These are phyloP conservation scores for Chlamydomonas applanata DNA, from an alignment of 139 green algal species.

Conservation along the genomic window DNA sequence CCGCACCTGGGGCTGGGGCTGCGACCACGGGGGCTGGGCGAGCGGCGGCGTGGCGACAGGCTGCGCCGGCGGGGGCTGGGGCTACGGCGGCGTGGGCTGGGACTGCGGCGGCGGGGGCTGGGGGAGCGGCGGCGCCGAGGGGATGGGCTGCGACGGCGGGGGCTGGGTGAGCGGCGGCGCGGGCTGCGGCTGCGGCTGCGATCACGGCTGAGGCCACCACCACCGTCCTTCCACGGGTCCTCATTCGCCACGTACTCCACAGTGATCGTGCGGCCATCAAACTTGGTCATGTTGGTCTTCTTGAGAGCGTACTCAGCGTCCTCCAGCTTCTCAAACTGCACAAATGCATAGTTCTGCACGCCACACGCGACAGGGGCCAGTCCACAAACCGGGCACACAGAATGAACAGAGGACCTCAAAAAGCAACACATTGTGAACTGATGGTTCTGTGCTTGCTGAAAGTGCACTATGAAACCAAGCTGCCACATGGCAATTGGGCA, in stretches of 20 bases:
- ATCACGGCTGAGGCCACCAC: background rate
- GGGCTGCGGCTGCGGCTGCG: conserved; percentile 15
- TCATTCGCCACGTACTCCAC: conserved; percentile 63
- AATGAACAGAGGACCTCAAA: too few relatives aligned
- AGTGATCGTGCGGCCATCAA: conserved; percentile 59
- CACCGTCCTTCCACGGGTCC: conserved; percentile 3
- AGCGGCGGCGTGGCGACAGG: too few relatives aligned
- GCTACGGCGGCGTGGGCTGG: too few relatives aligned
- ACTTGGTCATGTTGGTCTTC: conserved; percentile 42
- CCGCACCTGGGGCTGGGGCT: background rate
- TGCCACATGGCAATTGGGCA: too few relatives aligned
- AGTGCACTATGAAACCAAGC: too few relatives aligned
- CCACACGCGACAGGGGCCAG: too few relatives aligned
- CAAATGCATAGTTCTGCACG: conserved; percentile 65
- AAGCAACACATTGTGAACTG: too few relatives aligned
- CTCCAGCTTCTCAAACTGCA: conserved; percentile 64
- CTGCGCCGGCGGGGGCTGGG: too few relatives aligned
- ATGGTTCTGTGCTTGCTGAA: too few relatives aligned
- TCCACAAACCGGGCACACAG: too few relatives aligned
- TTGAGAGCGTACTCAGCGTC: conserved; percentile 58
- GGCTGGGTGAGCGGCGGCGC: conserved; percentile 6
- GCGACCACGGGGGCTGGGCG: too few relatives aligned
- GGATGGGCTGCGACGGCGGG: conserved; percentile 14
- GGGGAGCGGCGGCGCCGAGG: background rate
- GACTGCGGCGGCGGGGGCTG: background rate